phyloP scores from a whole-genome alignment of 441 rosid species.

The Raphanus hybrid region DNA sequence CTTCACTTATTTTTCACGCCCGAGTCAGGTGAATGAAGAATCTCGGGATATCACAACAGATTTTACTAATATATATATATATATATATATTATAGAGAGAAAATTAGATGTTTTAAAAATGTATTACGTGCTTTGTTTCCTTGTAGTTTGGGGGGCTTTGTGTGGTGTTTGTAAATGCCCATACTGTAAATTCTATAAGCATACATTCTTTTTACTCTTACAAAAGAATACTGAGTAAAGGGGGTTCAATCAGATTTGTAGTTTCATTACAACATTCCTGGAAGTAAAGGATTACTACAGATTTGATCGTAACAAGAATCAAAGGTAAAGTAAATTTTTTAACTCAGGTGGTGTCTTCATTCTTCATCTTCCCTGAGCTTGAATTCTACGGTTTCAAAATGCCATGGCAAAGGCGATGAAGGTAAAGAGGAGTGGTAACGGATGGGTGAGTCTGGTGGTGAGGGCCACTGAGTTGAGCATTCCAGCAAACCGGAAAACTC shows the following conservation, averaged over 20 bases:
- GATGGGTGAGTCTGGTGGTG: background rate
- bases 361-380: conserved; percentile 40
- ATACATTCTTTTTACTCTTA: conserved; percentile 31
- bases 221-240: conserved; percentile 18
- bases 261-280: conserved; percentile 3
- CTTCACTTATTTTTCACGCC: conserved; percentile 32
- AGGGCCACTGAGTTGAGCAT: conserved; percentile 27
- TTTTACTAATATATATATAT: background rate
- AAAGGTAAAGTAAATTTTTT: background rate
- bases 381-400: conserved; percentile 32
- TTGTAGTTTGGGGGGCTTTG: conserved; percentile 39
- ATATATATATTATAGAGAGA: background rate
- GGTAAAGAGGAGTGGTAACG: background rate
- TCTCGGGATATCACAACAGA: conserved; percentile 32
- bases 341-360: conserved; percentile 18
- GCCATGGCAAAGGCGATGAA: conserved; percentile 36
- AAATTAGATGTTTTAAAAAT: conserved; percentile 32
- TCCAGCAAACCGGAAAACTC: conserved; percentile 22
- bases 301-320: conserved; percentile 7
- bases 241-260: conserved; percentile 16
- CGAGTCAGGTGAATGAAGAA: conserved; percentile 33
- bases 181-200: conserved; percentile 42
- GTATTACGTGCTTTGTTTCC: conserved; percentile 24
- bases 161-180: conserved; percentile 32
- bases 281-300: conserved; percentile 7